Conservation (phyloP, 2,329 filamentous ascomycete species). For the Torrubiellomyces zombiae region DNA sequence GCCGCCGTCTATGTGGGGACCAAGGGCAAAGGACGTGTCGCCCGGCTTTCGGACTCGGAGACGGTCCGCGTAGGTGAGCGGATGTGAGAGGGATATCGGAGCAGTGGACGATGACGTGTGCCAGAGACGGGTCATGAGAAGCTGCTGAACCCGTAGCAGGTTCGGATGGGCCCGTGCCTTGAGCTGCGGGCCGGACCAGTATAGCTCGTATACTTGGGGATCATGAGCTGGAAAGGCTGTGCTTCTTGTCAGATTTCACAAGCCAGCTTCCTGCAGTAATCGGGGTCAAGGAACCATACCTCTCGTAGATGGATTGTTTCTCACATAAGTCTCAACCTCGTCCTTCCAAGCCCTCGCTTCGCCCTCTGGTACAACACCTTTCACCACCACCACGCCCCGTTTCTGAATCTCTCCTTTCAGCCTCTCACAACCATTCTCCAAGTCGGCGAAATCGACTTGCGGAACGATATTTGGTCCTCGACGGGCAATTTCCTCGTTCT, state of each 20-base stretch:
- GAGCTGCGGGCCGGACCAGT: constrained; percentile 56
- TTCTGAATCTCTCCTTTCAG: constrained; percentile 36
- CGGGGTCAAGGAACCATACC: constrained; percentile 14
- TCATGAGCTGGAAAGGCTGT: constrained; percentile 47
- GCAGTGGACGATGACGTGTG: constrained; percentile 29
- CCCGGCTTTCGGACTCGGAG: constrained; percentile 57
- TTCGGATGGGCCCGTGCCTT: constrained; percentile 50
- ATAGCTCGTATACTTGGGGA: constrained; percentile 59
- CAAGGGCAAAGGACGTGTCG: constrained; percentile 52
- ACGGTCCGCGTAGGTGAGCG: constrained; percentile 53
- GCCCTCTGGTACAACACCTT: constrained; percentile 44
- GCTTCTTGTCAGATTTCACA: neutral
- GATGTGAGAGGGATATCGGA: constrained; percentile 33
- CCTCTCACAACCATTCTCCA: constrained; percentile 20
- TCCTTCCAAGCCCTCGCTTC: constrained; percentile 50
- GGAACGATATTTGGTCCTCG: constrained; percentile 34
- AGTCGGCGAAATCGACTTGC: constrained; percentile 27
- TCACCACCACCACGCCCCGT: constrained; percentile 46
- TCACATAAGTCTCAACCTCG: constrained; percentile 47
- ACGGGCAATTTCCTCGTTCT: constrained; percentile 29
- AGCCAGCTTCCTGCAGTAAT: no score
- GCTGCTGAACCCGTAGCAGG: constrained; percentile 41
- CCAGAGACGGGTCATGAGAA: constrained; percentile 47
- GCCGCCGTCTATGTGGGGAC: constrained; percentile 58
- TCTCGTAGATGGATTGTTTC: constrained; percentile 42